A percentile compares a stretch with the other conserved stretches of the same genome.
These are phyloP conservation scores for Poa pratensis DNA, from an alignment of 176 grass and related monocot species.

Conservation along the genomic window DNA sequence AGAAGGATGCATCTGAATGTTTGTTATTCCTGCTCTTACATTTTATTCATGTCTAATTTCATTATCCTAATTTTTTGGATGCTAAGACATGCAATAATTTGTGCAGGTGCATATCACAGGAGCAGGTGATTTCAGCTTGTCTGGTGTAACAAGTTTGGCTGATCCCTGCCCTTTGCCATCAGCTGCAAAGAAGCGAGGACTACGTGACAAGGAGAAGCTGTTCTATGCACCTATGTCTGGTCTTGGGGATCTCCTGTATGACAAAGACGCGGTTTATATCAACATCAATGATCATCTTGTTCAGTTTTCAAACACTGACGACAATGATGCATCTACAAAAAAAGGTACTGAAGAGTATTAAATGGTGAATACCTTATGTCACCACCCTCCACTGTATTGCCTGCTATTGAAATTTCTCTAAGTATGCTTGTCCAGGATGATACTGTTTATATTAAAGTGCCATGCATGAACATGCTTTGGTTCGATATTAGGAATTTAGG, in stretches of 20 bases:
- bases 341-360: constrained; percentile 52
- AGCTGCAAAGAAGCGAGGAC: constrained; percentile 89
- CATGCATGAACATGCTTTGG: constrained; percentile 31
- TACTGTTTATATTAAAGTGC: neutral
- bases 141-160: constrained; percentile 76
- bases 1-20: constrained; percentile 7
- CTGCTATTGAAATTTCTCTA: constrained; percentile 33
- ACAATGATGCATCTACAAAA: constrained; percentile 46
- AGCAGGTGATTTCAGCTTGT: constrained; percentile 86
- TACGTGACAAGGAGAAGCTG: constrained; percentile 94
- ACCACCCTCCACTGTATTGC: neutral
- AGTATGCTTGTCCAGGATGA: constrained; percentile 25
- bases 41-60: constrained; percentile 13
- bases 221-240: constrained; percentile 99
- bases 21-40: constrained; percentile 10
- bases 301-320: constrained; percentile 84
- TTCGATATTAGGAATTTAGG: neutral
- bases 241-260: constrained; percentile 95
- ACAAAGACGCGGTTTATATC: constrained; percentile 96
- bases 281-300: constrained; percentile 98
- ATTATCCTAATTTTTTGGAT: constrained; percentile 16
- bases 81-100: constrained; percentile 35
- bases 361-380: neutral
- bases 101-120: constrained; percentile 93
- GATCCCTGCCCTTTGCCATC: constrained; percentile 98